Percentiles rank a stretch among this genome's conserved stretches.
Conservation (phyloP, 306 rosid species). For the Carpinus viminea region DNA sequence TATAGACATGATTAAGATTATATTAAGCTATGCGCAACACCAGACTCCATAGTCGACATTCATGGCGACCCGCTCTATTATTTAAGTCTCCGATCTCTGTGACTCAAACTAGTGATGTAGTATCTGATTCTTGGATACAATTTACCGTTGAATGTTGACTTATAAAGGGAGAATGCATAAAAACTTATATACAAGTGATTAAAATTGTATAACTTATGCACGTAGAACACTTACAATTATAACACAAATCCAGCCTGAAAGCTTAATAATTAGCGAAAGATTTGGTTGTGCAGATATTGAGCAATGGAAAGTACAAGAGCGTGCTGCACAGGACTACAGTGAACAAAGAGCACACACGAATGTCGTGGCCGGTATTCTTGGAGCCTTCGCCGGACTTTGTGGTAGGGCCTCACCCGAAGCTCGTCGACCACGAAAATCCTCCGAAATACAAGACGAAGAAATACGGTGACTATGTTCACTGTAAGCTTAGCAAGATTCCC, state of each 20-base stretch:
- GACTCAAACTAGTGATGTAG: too few relatives aligned
- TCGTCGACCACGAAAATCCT: conserved; percentile 50
- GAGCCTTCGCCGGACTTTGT: conserved; percentile 50
- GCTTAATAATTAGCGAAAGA: not conserved
- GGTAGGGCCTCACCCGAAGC: conserved; percentile 60
- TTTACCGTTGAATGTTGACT: too few relatives aligned
- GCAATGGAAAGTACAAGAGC: conserved; percentile 73
- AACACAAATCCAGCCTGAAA: not conserved
- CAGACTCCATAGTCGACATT: too few relatives aligned
- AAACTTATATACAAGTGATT: too few relatives aligned
- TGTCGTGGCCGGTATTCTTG: conserved; percentile 80
- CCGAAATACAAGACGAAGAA: conserved; percentile 66
- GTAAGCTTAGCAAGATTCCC: conserved; percentile 64
- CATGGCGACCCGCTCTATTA: too few relatives aligned
- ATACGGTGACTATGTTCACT: conserved; percentile 52
- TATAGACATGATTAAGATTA: too few relatives aligned
- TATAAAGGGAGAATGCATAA: too few relatives aligned
- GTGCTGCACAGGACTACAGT: conserved; percentile 68
- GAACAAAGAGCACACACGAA: conserved; percentile 52
- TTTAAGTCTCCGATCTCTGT: too few relatives aligned
- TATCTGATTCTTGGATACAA: too few relatives aligned
- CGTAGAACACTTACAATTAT: too few relatives aligned
- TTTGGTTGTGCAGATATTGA: conserved; percentile 44
- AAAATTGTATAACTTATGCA: too few relatives aligned
- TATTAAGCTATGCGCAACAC: too few relatives aligned